Conservation (phyloP, 176 grass and related monocot genomes). For the Carex pumila region DNA sequence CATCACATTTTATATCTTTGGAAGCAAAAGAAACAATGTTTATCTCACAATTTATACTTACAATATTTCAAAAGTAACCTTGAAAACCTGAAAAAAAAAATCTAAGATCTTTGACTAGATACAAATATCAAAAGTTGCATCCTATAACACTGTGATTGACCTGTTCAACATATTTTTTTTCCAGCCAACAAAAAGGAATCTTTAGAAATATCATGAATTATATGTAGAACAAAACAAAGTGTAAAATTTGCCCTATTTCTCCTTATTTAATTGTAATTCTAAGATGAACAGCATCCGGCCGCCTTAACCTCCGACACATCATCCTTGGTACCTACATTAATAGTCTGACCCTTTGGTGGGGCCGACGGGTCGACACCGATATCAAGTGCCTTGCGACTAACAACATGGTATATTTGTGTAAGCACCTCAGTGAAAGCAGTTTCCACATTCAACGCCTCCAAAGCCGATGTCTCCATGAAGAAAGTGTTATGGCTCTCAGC, state of each 20-base stretch:
- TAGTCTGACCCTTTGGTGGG: slow-evolving; percentile 31
- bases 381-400: slow-evolving; percentile 33
- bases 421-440: slow-evolving; percentile 35
- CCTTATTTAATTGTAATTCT: neutral
- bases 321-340: slow-evolving; percentile 35
- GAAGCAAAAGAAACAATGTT: neutral
- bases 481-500: slow-evolving; percentile 28
- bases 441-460: slow-evolving; percentile 32
- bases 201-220: neutral
- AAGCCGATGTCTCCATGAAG: slow-evolving; percentile 42
- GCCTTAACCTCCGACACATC: slow-evolving; percentile 23
- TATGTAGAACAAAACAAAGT: slow-evolving; percentile 5
- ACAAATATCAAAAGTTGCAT: slow-evolving; percentile 6
- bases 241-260: slow-evolving; percentile 7
- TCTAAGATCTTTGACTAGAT: slow-evolving; percentile 10
- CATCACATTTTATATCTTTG: neutral
- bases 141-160: neutral
- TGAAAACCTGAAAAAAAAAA: neutral
- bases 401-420: slow-evolving; percentile 31
- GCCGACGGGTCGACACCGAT: slow-evolving; percentile 25
- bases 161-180: neutral
- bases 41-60: slow-evolving; percentile 7
- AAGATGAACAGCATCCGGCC: slow-evolving; percentile 36
- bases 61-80: slow-evolving; percentile 4
- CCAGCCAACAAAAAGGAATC: neutral